Evolutionary conservation across 2,329 filamentous ascomycete genomes (phyloP).

Genomic region (Beauveria caledonica): DNA sequence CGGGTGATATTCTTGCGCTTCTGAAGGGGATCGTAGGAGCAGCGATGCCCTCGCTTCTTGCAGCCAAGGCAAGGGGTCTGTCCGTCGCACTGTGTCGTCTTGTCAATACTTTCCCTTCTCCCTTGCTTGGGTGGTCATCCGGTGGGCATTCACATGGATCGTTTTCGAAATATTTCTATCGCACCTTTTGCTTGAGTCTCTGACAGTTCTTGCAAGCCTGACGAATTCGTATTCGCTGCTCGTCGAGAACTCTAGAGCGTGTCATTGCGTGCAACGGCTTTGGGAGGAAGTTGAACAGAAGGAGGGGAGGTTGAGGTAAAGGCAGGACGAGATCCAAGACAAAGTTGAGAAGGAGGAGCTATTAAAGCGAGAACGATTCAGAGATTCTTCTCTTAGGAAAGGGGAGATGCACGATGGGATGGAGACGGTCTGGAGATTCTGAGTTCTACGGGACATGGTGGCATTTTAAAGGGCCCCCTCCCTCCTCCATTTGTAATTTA

Average conservation of each 20-base stretch:
- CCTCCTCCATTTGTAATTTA: background rate
- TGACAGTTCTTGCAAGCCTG: too few species aligned
- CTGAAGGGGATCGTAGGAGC: constrained; percentile 34
- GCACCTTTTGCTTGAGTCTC: too few species aligned
- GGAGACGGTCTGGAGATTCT: background rate
- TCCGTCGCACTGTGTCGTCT: constrained; percentile 45
- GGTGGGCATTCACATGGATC: background rate
- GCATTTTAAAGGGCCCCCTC: background rate
- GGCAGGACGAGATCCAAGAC: background rate
- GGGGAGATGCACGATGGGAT: background rate
- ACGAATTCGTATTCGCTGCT: background rate
- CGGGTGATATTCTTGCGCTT: too few species aligned
- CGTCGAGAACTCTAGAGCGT: too few species aligned
- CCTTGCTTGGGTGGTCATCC: background rate
- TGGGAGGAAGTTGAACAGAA: background rate
- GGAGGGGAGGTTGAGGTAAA: background rate
- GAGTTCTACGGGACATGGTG: background rate
- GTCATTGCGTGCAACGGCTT: background rate
- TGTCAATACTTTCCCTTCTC: background rate
- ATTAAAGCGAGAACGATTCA: background rate
- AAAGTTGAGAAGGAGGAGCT: background rate
- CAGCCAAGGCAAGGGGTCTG: constrained; percentile 50
- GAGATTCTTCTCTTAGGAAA: background rate
- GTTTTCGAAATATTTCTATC: background rate
- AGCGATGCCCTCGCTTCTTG: constrained; percentile 40